Conservation (phyloP, 1,284 basidiomycete genomes). For the Pseudozyma sp. region DNA sequence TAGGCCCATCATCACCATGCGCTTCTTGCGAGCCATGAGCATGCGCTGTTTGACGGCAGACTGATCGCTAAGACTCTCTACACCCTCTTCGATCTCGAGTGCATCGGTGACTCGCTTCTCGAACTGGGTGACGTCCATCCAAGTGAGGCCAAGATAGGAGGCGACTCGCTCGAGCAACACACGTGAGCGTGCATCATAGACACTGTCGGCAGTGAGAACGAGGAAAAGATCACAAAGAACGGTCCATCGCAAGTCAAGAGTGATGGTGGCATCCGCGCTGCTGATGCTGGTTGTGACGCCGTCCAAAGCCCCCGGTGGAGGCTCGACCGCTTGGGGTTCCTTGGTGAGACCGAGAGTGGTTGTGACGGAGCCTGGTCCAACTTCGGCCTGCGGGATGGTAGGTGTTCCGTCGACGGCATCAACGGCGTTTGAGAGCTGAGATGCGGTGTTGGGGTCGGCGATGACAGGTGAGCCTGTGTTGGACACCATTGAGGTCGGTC, state of each 20-base stretch:
- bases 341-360: slow-evolving; percentile 56
- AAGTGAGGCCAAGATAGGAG: slow-evolving; percentile 61
- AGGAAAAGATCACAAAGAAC: slow-evolving; percentile 68
- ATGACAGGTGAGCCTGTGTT: slow-evolving; percentile 15
- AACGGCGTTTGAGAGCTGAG: slow-evolving; percentile 48
- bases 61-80: slow-evolving; percentile 58
- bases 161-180: slow-evolving; percentile 66
- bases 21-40: slow-evolving; percentile 53
- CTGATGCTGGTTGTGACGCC: slow-evolving; percentile 67
- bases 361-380: slow-evolving; percentile 27
- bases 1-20: slow-evolving; percentile 67
- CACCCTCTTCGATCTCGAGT: slow-evolving; percentile 67
- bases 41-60: slow-evolving; percentile 52
- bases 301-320: slow-evolving; percentile 59
- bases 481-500: slow-evolving; percentile 10
- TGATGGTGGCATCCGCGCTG: slow-evolving; percentile 63
- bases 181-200: slow-evolving; percentile 67
- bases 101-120: slow-evolving; percentile 68
- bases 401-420: slow-evolving; percentile 23
- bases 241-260: slow-evolving; percentile 68
- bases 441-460: slow-evolving; percentile 64
- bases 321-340: slow-evolving; percentile 55
- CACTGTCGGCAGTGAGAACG: slow-evolving; percentile 67
- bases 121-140: slow-evolving; percentile 69
- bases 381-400: slow-evolving; percentile 14